These are phyloP conservation scores for Cicer cuneatum DNA, from an alignment of 306 rosid species.

Conservation along the genomic window DNA sequence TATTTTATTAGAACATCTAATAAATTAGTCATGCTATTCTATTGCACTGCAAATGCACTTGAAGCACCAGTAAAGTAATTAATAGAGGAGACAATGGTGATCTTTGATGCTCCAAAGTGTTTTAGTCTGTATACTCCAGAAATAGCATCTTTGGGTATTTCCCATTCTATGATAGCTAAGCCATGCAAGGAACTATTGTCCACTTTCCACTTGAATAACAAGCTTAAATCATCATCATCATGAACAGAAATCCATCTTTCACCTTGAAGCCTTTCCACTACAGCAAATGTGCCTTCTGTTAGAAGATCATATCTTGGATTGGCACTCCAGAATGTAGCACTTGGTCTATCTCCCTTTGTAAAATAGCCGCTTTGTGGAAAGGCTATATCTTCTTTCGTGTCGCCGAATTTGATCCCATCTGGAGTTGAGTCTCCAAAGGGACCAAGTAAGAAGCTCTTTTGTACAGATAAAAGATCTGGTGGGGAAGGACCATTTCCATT, in stretches of 20 bases:
- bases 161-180: slow-evolving; percentile 71
- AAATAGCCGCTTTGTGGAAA: slow-evolving; percentile 62
- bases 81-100: slow-evolving; percentile 49
- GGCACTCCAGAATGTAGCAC: slow-evolving; percentile 77
- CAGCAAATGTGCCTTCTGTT: slow-evolving; percentile 82
- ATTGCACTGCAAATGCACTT: slow-evolving; percentile 70
- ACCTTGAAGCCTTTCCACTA: slow-evolving; percentile 68
- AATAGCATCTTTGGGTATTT: slow-evolving; percentile 59
- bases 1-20: slow-evolving; percentile 5
- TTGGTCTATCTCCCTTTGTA: slow-evolving; percentile 56
- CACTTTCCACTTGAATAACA: slow-evolving; percentile 67
- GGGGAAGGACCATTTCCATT: slow-evolving; percentile 56
- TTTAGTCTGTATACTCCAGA: slow-evolving; percentile 67
- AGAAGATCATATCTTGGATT: slow-evolving; percentile 77
- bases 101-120: slow-evolving; percentile 80
- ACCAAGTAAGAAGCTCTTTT: slow-evolving; percentile 40
- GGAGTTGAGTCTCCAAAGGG: slow-evolving; percentile 64
- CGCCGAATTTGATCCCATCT: slow-evolving; percentile 61
- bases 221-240: slow-evolving; percentile 79
- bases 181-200: slow-evolving; percentile 54
- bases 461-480: slow-evolving; percentile 73
- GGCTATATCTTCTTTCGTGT: slow-evolving; percentile 64
- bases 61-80: slow-evolving; percentile 74
- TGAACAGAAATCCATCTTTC: slow-evolving; percentile 61
- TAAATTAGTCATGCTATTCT: slow-evolving; percentile 22